Conservation (phyloP, 2,329 filamentous ascomycete species). For the Fonsecaea multimorphosa region DNA sequence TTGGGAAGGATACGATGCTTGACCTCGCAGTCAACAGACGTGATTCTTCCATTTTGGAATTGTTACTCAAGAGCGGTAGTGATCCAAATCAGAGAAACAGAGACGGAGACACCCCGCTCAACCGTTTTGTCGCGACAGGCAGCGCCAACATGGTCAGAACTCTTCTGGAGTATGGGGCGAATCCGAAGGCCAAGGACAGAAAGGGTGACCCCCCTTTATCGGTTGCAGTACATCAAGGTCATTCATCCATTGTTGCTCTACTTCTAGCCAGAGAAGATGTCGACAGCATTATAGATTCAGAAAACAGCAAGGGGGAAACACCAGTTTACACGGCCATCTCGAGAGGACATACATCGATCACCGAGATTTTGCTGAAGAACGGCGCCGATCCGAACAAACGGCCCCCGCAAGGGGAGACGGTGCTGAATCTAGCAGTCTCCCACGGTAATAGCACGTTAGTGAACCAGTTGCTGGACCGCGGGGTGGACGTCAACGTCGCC, state of each 20-base stretch:
- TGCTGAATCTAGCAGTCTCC: constrained; percentile 6
- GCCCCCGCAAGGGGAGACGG: neutral
- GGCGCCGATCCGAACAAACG: constrained; percentile 6
- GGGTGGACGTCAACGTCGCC: constrained; percentile 1
- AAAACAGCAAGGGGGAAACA: neutral
- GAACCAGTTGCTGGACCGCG: constrained; percentile 1
- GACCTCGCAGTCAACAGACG: constrained; percentile 3
- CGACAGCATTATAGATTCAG: neutral
- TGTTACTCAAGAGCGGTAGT: neutral
- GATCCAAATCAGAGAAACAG: constrained; percentile 1
- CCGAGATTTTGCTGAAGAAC: neutral
- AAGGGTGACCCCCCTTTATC: constrained; percentile 4
- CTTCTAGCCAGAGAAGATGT: neutral
- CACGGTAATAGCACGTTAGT: constrained; percentile 1
- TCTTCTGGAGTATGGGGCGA: constrained; percentile 7
- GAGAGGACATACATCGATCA: neutral
- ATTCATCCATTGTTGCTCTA: constrained; percentile 2
- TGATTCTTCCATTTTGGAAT: constrained; percentile 6
- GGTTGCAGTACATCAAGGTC: neutral
- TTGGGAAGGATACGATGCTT: constrained; percentile 8
- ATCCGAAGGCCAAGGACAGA: neutral
- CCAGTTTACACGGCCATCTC: constrained; percentile 4
- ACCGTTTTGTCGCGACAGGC: neutral
- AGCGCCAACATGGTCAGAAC: constrained; percentile 9
- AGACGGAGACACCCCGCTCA: constrained; percentile 5